A percentile compares a stretch with the other conserved stretches of the same genome.
Conservation (phyloP, 176 grass and related monocot genomes). For the Metroxylon sagu region DNA sequence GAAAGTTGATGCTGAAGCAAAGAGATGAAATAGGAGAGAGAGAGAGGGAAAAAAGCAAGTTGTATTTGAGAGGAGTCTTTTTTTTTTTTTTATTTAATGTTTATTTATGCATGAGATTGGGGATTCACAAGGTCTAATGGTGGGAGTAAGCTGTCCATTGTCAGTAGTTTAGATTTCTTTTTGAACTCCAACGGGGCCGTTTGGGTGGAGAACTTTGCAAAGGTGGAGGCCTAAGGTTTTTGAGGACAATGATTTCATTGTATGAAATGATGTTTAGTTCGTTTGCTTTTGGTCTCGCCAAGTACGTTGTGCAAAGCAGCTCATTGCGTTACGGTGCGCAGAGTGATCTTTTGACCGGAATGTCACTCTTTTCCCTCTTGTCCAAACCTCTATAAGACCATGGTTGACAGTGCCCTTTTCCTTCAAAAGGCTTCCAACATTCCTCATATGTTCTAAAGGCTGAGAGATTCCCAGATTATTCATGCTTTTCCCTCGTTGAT, state of each 20-base stretch:
- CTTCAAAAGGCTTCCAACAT: conserved; percentile 21
- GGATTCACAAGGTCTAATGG: conserved; percentile 16
- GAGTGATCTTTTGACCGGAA: conserved; percentile 44
- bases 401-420: conserved; percentile 33
- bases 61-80: no score
- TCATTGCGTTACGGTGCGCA: conserved; percentile 14
- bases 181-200: background rate
- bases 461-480: conserved; percentile 32
- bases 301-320: conserved; percentile 13
- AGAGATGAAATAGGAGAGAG: no score
- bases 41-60: no score
- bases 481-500: conserved; percentile 20
- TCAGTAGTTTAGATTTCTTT: background rate
- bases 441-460: conserved; percentile 36
- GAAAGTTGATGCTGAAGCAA: conserved; percentile 28
- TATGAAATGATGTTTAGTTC: conserved; percentile 24
- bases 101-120: conserved; percentile 11
- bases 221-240: background rate
- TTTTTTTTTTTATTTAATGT: background rate
- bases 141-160: conserved; percentile 1
- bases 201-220: background rate
- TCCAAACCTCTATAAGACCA: conserved; percentile 25
- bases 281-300: background rate
- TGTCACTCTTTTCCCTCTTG: conserved; percentile 26
- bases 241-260: background rate